These are phyloP conservation scores for Plectosphaerella cucumerina DNA, from an alignment of 2,329 filamentous ascomycete species.

Conservation along the genomic window DNA sequence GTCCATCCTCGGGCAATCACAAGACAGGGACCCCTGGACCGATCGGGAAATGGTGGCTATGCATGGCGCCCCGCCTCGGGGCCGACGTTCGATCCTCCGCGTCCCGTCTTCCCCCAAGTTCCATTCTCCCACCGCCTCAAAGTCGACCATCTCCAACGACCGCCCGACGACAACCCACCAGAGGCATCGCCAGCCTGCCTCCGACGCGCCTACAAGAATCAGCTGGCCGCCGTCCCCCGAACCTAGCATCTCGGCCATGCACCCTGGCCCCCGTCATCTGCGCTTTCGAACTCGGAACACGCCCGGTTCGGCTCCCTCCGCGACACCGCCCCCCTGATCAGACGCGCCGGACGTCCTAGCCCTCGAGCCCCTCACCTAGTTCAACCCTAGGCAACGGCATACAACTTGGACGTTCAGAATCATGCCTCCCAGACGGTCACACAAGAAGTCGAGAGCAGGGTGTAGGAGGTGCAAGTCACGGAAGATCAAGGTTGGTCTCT, in stretches of 20 bases:
- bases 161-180: not conserved
- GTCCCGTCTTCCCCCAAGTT: not conserved
- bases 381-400: not conserved
- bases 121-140: not conserved
- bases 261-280: not conserved
- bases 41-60: not conserved
- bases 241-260: not conserved
- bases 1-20: not conserved
- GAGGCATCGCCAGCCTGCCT: not conserved
- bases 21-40: not conserved
- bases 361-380: not conserved
- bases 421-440: constrained; percentile 63
- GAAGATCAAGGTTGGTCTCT: constrained; percentile 59
- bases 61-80: not conserved
- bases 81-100: not conserved
- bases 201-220: not conserved
- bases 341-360: not conserved
- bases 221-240: not conserved
- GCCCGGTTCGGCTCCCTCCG: not conserved
- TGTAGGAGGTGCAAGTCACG: constrained; percentile 63
- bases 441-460: constrained; percentile 66
- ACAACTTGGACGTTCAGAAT: constrained; percentile 5
- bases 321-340: not conserved
- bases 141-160: not conserved
- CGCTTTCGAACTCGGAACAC: not conserved